A percentile compares a stretch with the other conserved stretches of the same genome.
These are phyloP conservation scores for Dianthus caryophyllus DNA, from an alignment of 148 eudicot species.

Conservation along the genomic window DNA sequence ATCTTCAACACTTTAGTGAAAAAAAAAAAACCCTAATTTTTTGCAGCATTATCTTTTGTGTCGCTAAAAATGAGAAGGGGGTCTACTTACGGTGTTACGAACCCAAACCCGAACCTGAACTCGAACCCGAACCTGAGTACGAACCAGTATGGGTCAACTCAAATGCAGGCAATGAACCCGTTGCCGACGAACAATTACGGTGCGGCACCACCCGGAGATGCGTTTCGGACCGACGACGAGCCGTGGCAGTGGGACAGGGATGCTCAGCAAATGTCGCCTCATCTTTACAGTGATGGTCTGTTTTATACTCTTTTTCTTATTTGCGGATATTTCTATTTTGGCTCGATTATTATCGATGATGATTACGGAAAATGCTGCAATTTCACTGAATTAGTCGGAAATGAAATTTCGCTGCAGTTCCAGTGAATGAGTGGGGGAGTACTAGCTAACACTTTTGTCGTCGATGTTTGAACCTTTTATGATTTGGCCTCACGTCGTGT, in stretches of 20 bases:
- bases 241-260: conserved; percentile 45
- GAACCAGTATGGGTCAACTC: conserved; percentile 12
- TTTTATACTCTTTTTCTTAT: not conserved
- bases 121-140: too few relatives aligned
- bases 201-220: conserved; percentile 22
- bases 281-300: conserved; percentile 35
- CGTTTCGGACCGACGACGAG: conserved; percentile 25
- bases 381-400: too few relatives aligned
- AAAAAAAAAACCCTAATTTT: too few relatives aligned
- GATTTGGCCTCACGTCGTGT: too few relatives aligned
- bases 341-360: too few relatives aligned
- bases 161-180: conserved; percentile 30
- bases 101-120: not conserved
- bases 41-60: not conserved
- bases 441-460: too few relatives aligned
- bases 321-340: too few relatives aligned
- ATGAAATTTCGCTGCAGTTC: too few relatives aligned
- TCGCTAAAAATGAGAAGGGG: conserved; percentile 4
- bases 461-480: too few relatives aligned
- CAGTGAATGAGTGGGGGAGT: too few relatives aligned
- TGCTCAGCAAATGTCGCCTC: conserved; percentile 38
- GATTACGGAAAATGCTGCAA: too few relatives aligned
- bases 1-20: too few relatives aligned
- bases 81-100: not conserved
- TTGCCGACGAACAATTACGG: conserved; percentile 27